Conservation (phyloP, 768 basidiomycete genomes). For the Tephrocybe rancida region DNA sequence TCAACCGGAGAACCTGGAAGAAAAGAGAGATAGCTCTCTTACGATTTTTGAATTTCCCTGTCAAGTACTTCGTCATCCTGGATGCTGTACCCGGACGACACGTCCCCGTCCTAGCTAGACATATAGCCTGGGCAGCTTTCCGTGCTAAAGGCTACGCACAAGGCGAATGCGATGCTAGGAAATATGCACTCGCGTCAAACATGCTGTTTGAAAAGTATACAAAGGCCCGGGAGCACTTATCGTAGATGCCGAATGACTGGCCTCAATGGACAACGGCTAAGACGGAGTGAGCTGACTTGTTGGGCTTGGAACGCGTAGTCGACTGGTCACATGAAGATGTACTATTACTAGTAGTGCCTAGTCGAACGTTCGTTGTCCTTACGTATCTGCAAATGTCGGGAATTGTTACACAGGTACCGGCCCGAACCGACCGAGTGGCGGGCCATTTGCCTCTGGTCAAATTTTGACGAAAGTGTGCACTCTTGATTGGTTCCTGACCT, state of each 20-base stretch:
- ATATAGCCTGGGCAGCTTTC: constrained; percentile 32
- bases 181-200: constrained; percentile 11
- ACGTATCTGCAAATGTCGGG: no score
- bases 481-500: no score
- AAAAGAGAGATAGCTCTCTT: constrained; percentile 23
- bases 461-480: no score
- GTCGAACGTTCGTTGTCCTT: no score
- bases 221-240: constrained; percentile 2
- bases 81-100: constrained; percentile 18
- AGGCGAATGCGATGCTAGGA: constrained; percentile 13
- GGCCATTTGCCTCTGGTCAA: no score
- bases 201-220: constrained; percentile 15
- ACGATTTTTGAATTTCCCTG: constrained; percentile 29
- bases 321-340: no score
- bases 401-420: no score
- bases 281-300: no score
- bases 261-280: neutral
- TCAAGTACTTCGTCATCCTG: constrained; percentile 32
- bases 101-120: constrained; percentile 11
- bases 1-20: neutral
- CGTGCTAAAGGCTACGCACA: constrained; percentile 25
- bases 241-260: constrained; percentile 1
- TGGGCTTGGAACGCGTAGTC: no score
- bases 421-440: no score
- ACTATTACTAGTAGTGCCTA: no score